Percentiles rank a stretch among this genome's conserved stretches.
Evolutionary conservation across 2,329 filamentous ascomycete genomes (phyloP).

Genomic region (Sarocladium strictum): DNA sequence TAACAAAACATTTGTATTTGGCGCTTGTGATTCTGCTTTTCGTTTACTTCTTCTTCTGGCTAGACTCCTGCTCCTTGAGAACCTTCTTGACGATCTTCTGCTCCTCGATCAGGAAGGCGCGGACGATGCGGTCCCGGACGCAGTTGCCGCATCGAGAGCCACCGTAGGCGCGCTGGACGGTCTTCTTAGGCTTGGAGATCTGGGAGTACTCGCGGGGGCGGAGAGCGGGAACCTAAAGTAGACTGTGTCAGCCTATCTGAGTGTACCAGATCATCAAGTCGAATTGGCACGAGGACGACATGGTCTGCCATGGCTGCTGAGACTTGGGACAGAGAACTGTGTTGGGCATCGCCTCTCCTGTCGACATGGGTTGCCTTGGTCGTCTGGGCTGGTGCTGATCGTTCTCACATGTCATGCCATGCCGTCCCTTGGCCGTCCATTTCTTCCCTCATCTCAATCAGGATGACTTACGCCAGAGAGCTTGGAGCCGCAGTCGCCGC

Average conservation of each 20-base stretch:
- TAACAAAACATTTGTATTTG: slow-evolving; percentile 9
- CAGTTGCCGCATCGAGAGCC: slow-evolving; percentile 98
- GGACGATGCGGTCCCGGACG: slow-evolving; percentile 95
- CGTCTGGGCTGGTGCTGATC: not conserved
- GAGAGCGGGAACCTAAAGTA: slow-evolving; percentile 77
- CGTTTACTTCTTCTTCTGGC: slow-evolving; percentile 63
- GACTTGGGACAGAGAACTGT: too few species aligned
- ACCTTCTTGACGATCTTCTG: slow-evolving; percentile 99
- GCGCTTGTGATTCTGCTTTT: slow-evolving; percentile 9
- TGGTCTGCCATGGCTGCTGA: too few species aligned
- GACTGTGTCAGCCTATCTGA: not conserved
- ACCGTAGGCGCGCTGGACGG: slow-evolving; percentile 96
- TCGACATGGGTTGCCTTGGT: too few species aligned
- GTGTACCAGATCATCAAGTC: not conserved
- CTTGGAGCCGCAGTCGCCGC: slow-evolving; percentile 97
- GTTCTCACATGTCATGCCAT: not conserved
- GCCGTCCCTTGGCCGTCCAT: not conserved
- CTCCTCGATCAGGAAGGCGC: slow-evolving; percentile 99
- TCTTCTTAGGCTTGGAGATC: slow-evolving; percentile 99
- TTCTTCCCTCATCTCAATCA: not conserved
- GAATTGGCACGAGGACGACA: not conserved
- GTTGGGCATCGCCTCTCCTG: too few species aligned
- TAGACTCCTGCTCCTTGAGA: slow-evolving; percentile 91
- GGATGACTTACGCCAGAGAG: slow-evolving; percentile 83
- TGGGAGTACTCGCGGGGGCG: slow-evolving; percentile 96